Evolutionary conservation across 805 yeast genomes (phyloP), one percentile per base, ranked within the genome.

Genomic region (Jamesozyma gamospora): DNA sequence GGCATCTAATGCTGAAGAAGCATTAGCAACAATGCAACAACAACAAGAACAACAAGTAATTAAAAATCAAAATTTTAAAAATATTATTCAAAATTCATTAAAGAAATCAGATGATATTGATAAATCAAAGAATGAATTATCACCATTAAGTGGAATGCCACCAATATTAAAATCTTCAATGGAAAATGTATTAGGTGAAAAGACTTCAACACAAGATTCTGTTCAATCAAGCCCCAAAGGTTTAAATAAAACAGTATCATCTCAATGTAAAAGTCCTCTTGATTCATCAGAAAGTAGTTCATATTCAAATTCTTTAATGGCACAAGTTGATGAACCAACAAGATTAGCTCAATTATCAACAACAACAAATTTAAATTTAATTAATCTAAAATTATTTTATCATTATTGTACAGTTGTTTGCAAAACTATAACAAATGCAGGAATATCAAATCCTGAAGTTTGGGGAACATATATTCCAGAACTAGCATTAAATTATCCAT

Each of bases 391-490:
- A 49, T 66, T 90, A 34, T 82, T 90, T 76, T 82, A 85, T 58
- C 95, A 88, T 61, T 90, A 87, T 59, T 79, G 88, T 6, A 75
- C 86, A 0, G 77, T 74, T 30, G 96, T 87, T 4, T 82, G 94
- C 62, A 77, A 78, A 30, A 83, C 96, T 0, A 84, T 90, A 35
- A 82, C 94, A 0, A 86, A 80, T 2, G 94, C 96, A 1, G 95
- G 95, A 2, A 85, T 88, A 27, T 81, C 90, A 26, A 94, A 82
- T 47, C 50, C 56, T 1, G 75, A 80, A 47, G 81, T 88, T 29
- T 90, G 96, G 96, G 75, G 79, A 39, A 77, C 74, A 37, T 94
- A 85, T 49, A 86, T 90, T 18, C 96, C 96, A 0, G 75, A 79
- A 65, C 66, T 88, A 42, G 95, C 96, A 4, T 86, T 88, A 62